Base-by-base conservation (phyloP, 768 basidiomycete species). In the Termitomyces sp. region DNA sequence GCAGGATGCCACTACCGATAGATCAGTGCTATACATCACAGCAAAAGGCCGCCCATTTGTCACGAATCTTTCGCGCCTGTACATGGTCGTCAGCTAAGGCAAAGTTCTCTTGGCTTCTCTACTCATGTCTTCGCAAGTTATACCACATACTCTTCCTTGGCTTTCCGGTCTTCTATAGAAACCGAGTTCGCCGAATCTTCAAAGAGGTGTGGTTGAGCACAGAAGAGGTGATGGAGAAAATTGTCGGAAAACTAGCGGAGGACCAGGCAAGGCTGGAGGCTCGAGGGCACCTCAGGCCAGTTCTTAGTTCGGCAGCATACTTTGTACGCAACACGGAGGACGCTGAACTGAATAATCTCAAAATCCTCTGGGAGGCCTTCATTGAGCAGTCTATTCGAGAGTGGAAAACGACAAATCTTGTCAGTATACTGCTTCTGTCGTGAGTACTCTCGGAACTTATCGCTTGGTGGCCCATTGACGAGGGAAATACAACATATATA, bases 341-440 rank as follows among this genome's bases (percentile, higher is more conserved):
- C 4, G n/a, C 12, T 6, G 48, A 23, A 28, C 31, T 49, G 9
- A 28, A 40, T 12, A 30, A 50, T 26, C 40, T 56, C 17, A 49
- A 43, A 37, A 31, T 19, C 7, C 79, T 83, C 1, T 91, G 89
- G 89, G 89, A 90, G 69, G 68, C 66, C 0, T 89, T 91, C 62
- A 79, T 89, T 14, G 84, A 87, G 55, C 83, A 84, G 0, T 71
- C 89, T 21, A 58, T 77, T 61, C 75, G 81, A 26, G 87, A 90
- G 63, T 89, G 86, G 86, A 89, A 89, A 72, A 89, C 87, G 2
- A 56, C 77, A 30, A 89, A 89, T 63, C 74, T 90, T 30, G 81
- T 91, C 15, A 89, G 86, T 12, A 88, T 86, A 10, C 67, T 91
- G 30, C 68, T 80, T 21, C 66, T 75, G 8, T 75, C 75, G 77